A percentile compares a stretch with the other conserved stretches of the same genome.
These are phyloP conservation scores for Paspalum notatum DNA, from an alignment of 176 grass and related monocot genomes.

Conservation along the genomic window DNA sequence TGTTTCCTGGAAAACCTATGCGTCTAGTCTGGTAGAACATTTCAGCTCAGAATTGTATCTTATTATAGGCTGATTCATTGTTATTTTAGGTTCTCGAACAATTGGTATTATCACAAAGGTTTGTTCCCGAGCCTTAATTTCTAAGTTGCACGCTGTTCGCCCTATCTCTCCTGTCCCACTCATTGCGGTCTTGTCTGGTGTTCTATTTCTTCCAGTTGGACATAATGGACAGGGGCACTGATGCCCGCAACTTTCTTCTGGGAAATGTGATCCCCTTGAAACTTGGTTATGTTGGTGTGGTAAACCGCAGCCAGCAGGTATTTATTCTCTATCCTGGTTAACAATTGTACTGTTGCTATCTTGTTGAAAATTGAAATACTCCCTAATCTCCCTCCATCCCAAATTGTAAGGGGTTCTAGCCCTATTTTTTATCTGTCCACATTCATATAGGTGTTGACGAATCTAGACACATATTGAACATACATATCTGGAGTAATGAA, in stretches of 20 bases:
- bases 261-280: conserved; percentile 95
- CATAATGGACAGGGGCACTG: conserved; percentile 99
- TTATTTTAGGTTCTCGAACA: conserved; percentile 87
- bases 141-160: not conserved
- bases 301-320: conserved; percentile 96
- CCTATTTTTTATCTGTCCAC: too few species aligned
- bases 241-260: conserved; percentile 94
- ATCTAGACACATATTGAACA: too few species aligned
- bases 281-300: conserved; percentile 92
- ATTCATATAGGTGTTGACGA: too few species aligned
- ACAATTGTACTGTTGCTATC: not conserved
- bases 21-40: not conserved
- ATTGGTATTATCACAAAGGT: conserved; percentile 99
- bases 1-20: not conserved
- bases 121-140: conserved; percentile 16
- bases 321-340: not conserved
- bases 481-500: too few species aligned
- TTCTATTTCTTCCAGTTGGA: conserved; percentile 73
- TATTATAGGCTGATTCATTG: conserved; percentile 14
- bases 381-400: too few species aligned
- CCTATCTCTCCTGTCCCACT: not conserved
- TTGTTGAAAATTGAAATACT: not conserved
- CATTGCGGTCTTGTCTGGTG: conserved; percentile 15
- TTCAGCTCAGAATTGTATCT: conserved; percentile 20
- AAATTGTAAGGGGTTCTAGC: too few species aligned